phyloP scores from a whole-genome alignment of 176 grass and related monocot genomes.

The Lolium multiflorum region DNA sequence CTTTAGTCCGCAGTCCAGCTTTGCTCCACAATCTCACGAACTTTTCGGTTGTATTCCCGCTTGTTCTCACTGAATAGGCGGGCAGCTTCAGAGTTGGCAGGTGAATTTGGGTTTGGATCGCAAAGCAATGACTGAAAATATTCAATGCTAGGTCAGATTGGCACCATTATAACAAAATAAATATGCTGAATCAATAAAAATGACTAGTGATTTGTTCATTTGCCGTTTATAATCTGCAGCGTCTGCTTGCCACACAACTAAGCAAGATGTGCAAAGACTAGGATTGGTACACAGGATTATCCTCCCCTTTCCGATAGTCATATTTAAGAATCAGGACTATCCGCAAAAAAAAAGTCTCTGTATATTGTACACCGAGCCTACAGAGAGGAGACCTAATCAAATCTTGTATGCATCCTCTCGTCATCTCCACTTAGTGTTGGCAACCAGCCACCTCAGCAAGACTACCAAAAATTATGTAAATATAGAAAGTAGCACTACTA shows the following conservation, averaged over 20 bases:
- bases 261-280: neutral
- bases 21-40: slow-evolving; percentile 90
- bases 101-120: slow-evolving; percentile 93
- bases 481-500: neutral
- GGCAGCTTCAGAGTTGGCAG: slow-evolving; percentile 94
- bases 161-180: neutral
- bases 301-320: neutral
- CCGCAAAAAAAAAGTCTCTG: neutral
- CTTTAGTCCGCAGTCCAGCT: slow-evolving; percentile 95
- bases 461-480: neutral
- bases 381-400: neutral
- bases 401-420: neutral
- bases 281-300: neutral
- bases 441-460: neutral
- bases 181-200: neutral
- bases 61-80: slow-evolving; percentile 96
- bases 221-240: neutral
- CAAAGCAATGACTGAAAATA: slow-evolving; percentile 84
- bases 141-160: slow-evolving; percentile 20
- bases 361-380: neutral
- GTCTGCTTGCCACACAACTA: neutral
- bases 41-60: slow-evolving; percentile 91
- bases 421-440: neutral
- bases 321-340: neutral
- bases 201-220: neutral